Percentiles rank a stretch among this genome's conserved stretches.
Conservation (phyloP, 345 rosid species). For the Linum lewisii region DNA sequence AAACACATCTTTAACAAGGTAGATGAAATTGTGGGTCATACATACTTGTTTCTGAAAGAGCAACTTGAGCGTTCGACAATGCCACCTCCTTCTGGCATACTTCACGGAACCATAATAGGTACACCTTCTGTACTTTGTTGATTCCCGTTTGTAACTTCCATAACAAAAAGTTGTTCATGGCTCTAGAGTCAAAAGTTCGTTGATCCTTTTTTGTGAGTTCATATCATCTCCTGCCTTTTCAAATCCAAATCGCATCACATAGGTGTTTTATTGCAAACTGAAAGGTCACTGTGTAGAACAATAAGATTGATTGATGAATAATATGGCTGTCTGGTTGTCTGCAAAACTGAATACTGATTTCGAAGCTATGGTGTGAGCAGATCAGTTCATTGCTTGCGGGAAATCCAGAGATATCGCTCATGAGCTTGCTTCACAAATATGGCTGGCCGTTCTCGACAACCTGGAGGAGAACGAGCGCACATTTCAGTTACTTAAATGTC, state of each 20-base stretch:
- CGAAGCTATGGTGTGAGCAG: slow-evolving; percentile 29
- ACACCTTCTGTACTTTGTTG: slow-evolving; percentile 8
- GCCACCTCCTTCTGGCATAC: slow-evolving; percentile 52
- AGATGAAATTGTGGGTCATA: slow-evolving; percentile 76
- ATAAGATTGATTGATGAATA: not conserved
- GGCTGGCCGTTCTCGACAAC: slow-evolving; percentile 79
- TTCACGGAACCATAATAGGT: slow-evolving; percentile 89
- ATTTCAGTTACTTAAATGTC: slow-evolving; percentile 55
- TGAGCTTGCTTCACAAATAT: slow-evolving; percentile 68
- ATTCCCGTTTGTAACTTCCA: not conserved
- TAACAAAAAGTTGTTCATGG: not conserved
- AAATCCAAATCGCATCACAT: too few relatives aligned
- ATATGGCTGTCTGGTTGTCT: not conserved
- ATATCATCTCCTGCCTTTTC: too few relatives aligned
- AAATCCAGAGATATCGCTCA: slow-evolving; percentile 58
- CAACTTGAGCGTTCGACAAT: slow-evolving; percentile 56
- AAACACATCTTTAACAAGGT: slow-evolving; percentile 49
- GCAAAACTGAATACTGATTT: not conserved
- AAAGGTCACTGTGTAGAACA: not conserved
- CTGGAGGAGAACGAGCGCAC: slow-evolving; percentile 72
- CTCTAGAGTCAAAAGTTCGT: not conserved
- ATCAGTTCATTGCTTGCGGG: slow-evolving; percentile 76
- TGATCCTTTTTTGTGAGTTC: not conserved
- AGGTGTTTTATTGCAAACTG: too few relatives aligned
- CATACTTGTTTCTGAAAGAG: slow-evolving; percentile 74